Evolutionary conservation across 345 rosid genomes (phyloP).

Genomic region (Camelina sativa): DNA sequence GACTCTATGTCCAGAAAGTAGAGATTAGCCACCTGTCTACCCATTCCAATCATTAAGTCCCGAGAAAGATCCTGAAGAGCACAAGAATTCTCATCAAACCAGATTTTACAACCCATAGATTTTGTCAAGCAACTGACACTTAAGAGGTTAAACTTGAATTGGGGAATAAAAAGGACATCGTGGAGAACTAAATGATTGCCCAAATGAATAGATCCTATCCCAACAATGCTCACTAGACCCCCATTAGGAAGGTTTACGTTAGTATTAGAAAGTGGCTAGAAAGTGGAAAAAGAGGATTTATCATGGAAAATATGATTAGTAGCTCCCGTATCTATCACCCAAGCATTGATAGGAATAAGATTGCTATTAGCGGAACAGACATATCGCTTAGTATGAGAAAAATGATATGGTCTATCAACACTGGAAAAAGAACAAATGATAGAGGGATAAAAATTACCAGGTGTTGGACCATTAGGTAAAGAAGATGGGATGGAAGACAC

Average conservation of each 20-base stretch:
- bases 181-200: fast-evolving
- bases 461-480: not conserved
- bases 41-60: not conserved
- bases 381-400: not conserved
- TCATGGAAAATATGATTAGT: not conserved
- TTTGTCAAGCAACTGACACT: not conserved
- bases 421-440: not conserved
- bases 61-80: too few relatives aligned
- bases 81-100: not conserved
- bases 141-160: not conserved
- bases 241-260: not conserved
- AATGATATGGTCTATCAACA: not conserved
- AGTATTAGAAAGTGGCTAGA: not conserved
- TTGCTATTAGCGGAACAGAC: not conserved
- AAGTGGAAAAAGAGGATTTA: not conserved
- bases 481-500: not conserved
- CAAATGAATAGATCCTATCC: fast-evolving
- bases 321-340: not conserved
- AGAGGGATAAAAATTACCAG: not conserved
- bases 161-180: not conserved
- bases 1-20: not conserved
- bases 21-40: not conserved
- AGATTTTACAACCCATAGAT: fast-evolving
- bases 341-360: not conserved
- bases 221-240: not conserved